phyloP scores from a whole-genome alignment of 495 filamentous ascomycete species.

The Penicillium ochrochloron region DNA sequence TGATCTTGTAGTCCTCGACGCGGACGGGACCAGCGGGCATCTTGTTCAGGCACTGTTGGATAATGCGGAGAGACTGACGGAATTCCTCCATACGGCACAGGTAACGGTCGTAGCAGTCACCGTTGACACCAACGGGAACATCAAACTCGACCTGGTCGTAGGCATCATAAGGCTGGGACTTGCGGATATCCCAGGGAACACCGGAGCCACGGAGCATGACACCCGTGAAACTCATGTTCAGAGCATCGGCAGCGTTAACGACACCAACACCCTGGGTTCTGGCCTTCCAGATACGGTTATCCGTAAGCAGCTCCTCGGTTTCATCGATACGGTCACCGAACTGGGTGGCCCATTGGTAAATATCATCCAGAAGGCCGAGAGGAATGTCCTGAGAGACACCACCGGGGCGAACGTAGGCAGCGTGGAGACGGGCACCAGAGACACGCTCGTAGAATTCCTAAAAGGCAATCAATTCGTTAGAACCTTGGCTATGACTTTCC shows the following conservation, averaged over 20 bases:
- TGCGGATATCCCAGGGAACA: constrained; percentile 97
- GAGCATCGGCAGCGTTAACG: constrained; percentile 86
- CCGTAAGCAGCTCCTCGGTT: constrained; percentile 96
- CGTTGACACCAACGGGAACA: constrained; percentile 93
- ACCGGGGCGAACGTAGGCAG: constrained; percentile 96
- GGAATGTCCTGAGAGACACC: constrained; percentile 97
- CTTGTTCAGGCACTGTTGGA: constrained; percentile 98
- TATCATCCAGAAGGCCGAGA: constrained; percentile 94
- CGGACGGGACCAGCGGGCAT: constrained; percentile 94
- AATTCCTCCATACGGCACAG: constrained; percentile 99
- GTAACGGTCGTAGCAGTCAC: constrained; percentile 99
- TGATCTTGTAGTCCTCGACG: constrained; percentile 98
- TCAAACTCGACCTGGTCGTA: constrained; percentile 98
- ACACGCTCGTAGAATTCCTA: constrained; percentile 99
- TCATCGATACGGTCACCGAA: constrained; percentile 99
- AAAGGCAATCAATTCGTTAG: constrained; percentile 6
- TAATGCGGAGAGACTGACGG: constrained; percentile 95
- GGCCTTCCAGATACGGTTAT: constrained; percentile 98
- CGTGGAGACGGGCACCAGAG: constrained; percentile 95
- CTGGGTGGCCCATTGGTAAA: constrained; percentile 99
- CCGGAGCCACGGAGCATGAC: constrained; percentile 98
- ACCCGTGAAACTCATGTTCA: constrained; percentile 94
- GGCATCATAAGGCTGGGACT: constrained; percentile 94
- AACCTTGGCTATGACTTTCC: not conserved
- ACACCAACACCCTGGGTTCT: constrained; percentile 91